Evolutionary conservation across 257 asterid species (phyloP).

Genomic region (Ehretia macrophylla): DNA sequence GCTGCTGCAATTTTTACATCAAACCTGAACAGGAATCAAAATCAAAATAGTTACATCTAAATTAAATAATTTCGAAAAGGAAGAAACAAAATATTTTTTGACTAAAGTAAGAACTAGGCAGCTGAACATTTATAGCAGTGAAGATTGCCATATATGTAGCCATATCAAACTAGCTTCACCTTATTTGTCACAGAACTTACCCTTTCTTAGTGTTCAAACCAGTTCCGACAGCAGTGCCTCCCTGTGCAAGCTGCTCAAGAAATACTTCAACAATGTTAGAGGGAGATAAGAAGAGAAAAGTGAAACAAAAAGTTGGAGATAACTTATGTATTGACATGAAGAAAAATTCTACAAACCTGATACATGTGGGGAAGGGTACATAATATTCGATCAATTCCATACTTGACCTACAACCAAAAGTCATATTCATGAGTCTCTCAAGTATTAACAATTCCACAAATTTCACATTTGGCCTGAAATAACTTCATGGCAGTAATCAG

Average conservation of each 20-base stretch:
- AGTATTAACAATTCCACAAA: slow-evolving; percentile 7
- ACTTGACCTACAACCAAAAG: slow-evolving; percentile 59
- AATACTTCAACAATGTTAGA: slow-evolving; percentile 23
- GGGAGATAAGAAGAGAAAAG: slow-evolving; percentile 2
- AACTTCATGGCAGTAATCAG: slow-evolving; percentile 7
- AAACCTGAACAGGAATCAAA: slow-evolving; percentile 49
- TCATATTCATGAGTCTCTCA: background rate
- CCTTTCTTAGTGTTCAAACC: slow-evolving; percentile 97
- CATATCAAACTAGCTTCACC: no score
- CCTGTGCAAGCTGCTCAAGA: slow-evolving; percentile 90
- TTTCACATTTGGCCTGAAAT: slow-evolving; percentile 13
- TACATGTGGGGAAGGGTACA: slow-evolving; percentile 91
- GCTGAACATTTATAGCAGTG: background rate
- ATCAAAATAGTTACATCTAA: background rate
- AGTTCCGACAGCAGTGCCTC: slow-evolving; percentile 99
- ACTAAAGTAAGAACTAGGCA: background rate
- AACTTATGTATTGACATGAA: background rate
- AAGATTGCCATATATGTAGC: no score
- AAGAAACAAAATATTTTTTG: background rate
- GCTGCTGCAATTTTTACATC: slow-evolving; percentile 95
- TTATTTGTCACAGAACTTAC: slow-evolving; percentile 25
- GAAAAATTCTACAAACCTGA: slow-evolving; percentile 43
- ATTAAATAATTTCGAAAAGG: background rate
- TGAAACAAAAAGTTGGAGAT: slow-evolving; percentile 11
- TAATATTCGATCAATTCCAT: slow-evolving; percentile 77